Evolutionary conservation across 2,329 filamentous ascomycete species (phyloP), one percentile per base, ranked within the genome.

Genomic region (Hypoxylon sp.): DNA sequence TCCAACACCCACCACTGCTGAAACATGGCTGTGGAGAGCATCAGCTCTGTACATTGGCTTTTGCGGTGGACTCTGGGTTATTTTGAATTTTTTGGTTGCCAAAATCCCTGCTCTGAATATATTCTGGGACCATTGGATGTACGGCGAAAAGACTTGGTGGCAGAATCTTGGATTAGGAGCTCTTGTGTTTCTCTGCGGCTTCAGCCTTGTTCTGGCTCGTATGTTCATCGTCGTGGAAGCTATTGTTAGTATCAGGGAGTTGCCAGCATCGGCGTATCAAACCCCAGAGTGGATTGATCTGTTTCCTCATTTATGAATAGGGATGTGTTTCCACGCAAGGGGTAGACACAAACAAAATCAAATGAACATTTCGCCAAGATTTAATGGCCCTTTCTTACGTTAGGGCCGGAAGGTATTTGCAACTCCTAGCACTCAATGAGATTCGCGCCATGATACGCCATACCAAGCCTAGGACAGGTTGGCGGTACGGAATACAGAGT

Each of bases 171-270:
- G 33, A n/a, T 52, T 67, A 26, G 56, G 31, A 0, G 37, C 35
- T 17, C 17, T 62, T 33, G 29, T 59, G 37, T 56, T 48, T 37
- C 5, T 52, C 2, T 56, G 63, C 24, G 52, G 51, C 4, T 48
- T 56, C 17, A 50, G 57, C 46, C 67, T 72, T 19, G 54, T 70
- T n/a, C 44, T 69, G 3, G 70, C 72, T 0, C 70, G 72, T 11
- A 37, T 70, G 2, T 76, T 68, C 42, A 35, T 76, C 9, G 73
- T 76, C 9, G 56, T 74, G 2, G 72, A 76, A 57, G 71, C 73
- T 9, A 70, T 75, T 47, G 33, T 73, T 19, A 75, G 69, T 33
- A 67, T 76, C 8, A 70, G 71, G 10, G 59, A 72, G 46, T 63
- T 73, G 17, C 74, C 72, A 3, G 52, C 57, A 9, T 67, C 42